These are phyloP conservation scores for Nitzschia putrida DNA, from an alignment of 108 stramenopile species.

Conservation along the genomic window DNA sequence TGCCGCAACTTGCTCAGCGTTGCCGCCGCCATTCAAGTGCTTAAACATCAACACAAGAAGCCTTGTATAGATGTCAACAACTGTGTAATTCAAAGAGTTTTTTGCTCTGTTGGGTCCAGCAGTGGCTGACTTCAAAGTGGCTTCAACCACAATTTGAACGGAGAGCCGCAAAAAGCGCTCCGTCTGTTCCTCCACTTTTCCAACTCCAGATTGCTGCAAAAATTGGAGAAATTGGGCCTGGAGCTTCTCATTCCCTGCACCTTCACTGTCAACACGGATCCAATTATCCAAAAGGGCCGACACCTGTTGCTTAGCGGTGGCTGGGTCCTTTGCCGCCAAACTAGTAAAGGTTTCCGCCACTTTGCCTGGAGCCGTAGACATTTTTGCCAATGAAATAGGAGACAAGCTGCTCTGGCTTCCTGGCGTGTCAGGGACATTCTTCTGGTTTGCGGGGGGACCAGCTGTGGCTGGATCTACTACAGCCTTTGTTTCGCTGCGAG, in stretches of 20 bases:
- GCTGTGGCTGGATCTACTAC: neutral
- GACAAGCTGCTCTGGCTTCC: constrained; percentile 63
- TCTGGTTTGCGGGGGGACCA: constrained; percentile 1
- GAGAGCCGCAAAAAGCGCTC: constrained; percentile 95
- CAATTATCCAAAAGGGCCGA: constrained; percentile 91
- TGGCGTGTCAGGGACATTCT: neutral
- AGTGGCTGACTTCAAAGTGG: constrained; percentile 64
- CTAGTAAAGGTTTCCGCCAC: constrained; percentile 71
- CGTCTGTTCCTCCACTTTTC: constrained; percentile 87
- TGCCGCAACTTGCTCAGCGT: constrained; percentile 56
- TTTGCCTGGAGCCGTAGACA: constrained; percentile 53
- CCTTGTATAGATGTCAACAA: constrained; percentile 92
- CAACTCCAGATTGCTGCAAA: constrained; percentile 88
- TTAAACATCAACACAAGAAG: constrained; percentile 89
- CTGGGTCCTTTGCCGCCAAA: constrained; percentile 72
- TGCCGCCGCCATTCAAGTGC: constrained; percentile 71
- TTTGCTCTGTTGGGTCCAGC: constrained; percentile 35
- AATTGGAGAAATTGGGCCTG: constrained; percentile 87
- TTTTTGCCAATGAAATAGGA: constrained; percentile 52
- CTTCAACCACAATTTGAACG: constrained; percentile 87
- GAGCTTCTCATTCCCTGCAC: constrained; percentile 83
- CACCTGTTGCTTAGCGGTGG: constrained; percentile 83
- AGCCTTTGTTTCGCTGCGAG: constrained; percentile 9
- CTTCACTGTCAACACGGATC: constrained; percentile 92
- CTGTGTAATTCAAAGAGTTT: constrained; percentile 72